A percentile compares a stretch with the other conserved stretches of the same genome.
These are phyloP conservation scores for Calvatia gigantea DNA, from an alignment of 768 basidiomycete genomes.

Conservation along the genomic window DNA sequence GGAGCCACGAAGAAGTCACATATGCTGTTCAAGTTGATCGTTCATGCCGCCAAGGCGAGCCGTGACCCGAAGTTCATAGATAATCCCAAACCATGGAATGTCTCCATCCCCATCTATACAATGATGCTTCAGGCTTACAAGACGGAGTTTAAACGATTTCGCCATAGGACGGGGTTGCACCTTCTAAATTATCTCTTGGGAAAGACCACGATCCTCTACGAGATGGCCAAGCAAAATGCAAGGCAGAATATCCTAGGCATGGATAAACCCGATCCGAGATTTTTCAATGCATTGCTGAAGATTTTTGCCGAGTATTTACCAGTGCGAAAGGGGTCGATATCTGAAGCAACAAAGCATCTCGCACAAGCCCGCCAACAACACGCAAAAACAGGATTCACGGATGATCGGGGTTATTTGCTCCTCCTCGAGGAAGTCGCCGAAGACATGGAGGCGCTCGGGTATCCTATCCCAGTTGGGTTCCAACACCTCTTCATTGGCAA, in stretches of 20 bases:
- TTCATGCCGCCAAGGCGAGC: neutral
- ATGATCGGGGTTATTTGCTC: neutral
- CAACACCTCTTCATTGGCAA: constrained; percentile 17
- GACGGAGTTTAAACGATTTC: constrained; percentile 32
- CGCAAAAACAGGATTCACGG: neutral
- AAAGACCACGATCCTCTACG: neutral
- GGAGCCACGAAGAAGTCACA: constrained; percentile 41
- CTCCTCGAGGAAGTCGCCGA: constrained; percentile 14
- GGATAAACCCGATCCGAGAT: constrained; percentile 46
- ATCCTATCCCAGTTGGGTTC: constrained; percentile 17
- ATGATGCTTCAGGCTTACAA: constrained; percentile 65
- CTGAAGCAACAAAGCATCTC: neutral
- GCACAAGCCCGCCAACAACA: neutral
- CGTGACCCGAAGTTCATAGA: neutral
- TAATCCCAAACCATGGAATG: constrained; percentile 49
- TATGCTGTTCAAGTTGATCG: neutral
- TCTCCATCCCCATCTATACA: constrained; percentile 68
- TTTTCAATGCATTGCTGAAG: constrained; percentile 61
- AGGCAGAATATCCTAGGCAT: constrained; percentile 5
- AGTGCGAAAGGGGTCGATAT: neutral
- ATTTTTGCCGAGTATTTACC: constrained; percentile 29
- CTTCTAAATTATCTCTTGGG: neutral
- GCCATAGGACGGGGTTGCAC: neutral
- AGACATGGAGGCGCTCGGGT: constrained; percentile 17
- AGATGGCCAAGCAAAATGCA: constrained; percentile 2